Evolutionary conservation across 2,329 filamentous ascomycete genomes (phyloP).

Genomic region (Pseudogymnoascus sp.): DNA sequence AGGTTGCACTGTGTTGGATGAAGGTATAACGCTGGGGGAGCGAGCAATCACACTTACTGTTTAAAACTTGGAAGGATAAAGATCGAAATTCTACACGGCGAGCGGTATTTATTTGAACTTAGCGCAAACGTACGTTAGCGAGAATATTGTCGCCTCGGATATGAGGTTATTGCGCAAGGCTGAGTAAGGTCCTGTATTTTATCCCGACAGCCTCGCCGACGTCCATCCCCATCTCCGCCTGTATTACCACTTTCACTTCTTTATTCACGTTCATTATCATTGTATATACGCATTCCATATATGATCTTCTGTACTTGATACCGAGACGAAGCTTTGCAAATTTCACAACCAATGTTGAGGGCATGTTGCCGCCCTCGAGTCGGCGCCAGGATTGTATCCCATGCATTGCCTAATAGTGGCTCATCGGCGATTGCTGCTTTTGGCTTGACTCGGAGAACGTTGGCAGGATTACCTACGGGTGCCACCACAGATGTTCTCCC

Average conservation of each 20-base stretch:
- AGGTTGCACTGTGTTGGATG: conserved; percentile 27
- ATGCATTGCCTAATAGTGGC: background rate
- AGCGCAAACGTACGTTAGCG: background rate
- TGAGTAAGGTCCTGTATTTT: background rate
- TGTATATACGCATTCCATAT: background rate
- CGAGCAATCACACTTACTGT: conserved; percentile 58
- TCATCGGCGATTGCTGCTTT: background rate
- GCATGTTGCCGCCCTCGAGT: conserved; percentile 1
- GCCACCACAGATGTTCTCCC: background rate
- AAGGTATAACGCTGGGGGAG: conserved; percentile 9
- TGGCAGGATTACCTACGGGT: background rate
- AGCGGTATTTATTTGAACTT: conserved; percentile 8
- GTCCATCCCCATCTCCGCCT: background rate
- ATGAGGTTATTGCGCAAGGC: background rate
- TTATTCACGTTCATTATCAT: background rate
- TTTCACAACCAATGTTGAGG: conserved; percentile 2
- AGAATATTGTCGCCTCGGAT: background rate
- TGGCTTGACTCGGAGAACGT: background rate
- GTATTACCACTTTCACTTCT: background rate
- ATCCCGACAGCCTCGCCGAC: background rate
- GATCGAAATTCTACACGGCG: conserved; percentile 39
- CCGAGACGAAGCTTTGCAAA: background rate
- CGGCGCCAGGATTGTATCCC: background rate
- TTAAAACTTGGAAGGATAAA: conserved; percentile 99
- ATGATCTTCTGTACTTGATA: background rate